Evolutionary conservation across 106 monocot genomes (phyloP).

Genomic region (Amphibolis antarctica): DNA sequence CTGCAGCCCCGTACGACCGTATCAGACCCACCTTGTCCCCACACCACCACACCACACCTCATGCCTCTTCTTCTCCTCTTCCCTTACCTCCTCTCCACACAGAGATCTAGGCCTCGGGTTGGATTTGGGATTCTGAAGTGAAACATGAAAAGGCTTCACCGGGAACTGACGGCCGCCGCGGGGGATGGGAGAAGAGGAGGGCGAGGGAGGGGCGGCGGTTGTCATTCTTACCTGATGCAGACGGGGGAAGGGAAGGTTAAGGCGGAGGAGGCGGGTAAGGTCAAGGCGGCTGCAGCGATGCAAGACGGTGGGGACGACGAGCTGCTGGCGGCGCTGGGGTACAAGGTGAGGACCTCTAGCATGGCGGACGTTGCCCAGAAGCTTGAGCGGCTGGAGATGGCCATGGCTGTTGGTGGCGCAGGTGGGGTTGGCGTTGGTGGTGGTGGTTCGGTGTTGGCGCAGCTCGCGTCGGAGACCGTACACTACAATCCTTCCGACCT

Average conservation of each 20-base stretch:
- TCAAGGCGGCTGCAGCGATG: background rate
- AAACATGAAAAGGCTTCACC: conserved; percentile 4
- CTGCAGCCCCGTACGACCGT: background rate
- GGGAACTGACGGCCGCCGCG: background rate
- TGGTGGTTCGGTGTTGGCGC: conserved; percentile 47
- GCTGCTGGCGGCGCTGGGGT: conserved; percentile 2
- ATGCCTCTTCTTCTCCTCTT: background rate
- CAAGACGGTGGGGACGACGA: conserved; percentile 2
- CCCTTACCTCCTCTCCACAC: too few species aligned
- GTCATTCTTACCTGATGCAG: background rate
- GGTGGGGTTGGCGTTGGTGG: conserved; percentile 41
- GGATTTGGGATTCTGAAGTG: background rate
- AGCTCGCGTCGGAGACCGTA: conserved; percentile 29
- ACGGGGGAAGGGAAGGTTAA: too few species aligned
- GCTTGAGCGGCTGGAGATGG: conserved; percentile 84
- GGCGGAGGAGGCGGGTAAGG: background rate
- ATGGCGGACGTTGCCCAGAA: conserved; percentile 99
- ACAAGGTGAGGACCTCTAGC: conserved; percentile 72
- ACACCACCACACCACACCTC: background rate
- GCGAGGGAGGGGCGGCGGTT: too few species aligned
- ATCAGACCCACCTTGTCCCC: too few species aligned
- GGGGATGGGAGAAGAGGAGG: background rate
- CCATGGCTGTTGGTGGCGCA: background rate
- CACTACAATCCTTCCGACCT: conserved; percentile 72
- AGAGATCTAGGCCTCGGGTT: too few species aligned